These are phyloP conservation scores for Kazachstania kunashirensis DNA, from an alignment of 805 yeast genomes.

Conservation along the genomic window DNA sequence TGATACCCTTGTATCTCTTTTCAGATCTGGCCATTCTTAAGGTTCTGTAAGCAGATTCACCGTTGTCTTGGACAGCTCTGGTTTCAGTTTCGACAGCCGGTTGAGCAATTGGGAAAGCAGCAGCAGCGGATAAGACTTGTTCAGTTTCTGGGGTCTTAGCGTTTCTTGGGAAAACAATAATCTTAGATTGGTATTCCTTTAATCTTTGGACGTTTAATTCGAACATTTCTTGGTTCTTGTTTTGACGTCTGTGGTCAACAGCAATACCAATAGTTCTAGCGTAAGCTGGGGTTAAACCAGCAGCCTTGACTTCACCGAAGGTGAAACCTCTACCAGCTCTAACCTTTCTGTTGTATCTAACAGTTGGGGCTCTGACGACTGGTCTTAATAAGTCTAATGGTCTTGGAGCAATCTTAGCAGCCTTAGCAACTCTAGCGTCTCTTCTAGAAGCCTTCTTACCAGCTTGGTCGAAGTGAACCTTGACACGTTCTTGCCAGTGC, in stretches of 20 bases:
- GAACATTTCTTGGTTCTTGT: constrained; percentile 93
- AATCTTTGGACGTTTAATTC: constrained; percentile 93
- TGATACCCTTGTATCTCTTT: constrained; percentile 88
- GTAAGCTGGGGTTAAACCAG: constrained; percentile 84
- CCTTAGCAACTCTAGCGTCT: constrained; percentile 84
- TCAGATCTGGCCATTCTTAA: constrained; percentile 92
- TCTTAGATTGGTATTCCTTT: constrained; percentile 90
- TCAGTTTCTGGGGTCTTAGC: constrained; percentile 70
- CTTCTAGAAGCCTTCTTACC: constrained; percentile 98
- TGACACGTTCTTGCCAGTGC: constrained; percentile 99
- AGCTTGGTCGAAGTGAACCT: constrained; percentile 99
- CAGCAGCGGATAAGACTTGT: constrained; percentile 65
- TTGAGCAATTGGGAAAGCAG: constrained; percentile 88
- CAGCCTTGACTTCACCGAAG: constrained; percentile 95
- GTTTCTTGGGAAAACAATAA: constrained; percentile 92
- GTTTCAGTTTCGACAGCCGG: constrained; percentile 61
- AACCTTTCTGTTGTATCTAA: constrained; percentile 98
- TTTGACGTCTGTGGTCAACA: constrained; percentile 99
- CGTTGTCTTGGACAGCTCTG: constrained; percentile 76
- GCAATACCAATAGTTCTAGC: constrained; percentile 98
- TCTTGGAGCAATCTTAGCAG: constrained; percentile 93
- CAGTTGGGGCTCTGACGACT: constrained; percentile 96
- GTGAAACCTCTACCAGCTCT: constrained; percentile 99
- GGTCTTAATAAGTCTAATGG: constrained; percentile 97
- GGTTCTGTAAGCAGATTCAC: constrained; percentile 83